A percentile compares a stretch with the other conserved stretches of the same genome.
These are phyloP conservation scores for Lolium multiflorum DNA, from an alignment of 176 grass and related monocot species.

Conservation along the genomic window DNA sequence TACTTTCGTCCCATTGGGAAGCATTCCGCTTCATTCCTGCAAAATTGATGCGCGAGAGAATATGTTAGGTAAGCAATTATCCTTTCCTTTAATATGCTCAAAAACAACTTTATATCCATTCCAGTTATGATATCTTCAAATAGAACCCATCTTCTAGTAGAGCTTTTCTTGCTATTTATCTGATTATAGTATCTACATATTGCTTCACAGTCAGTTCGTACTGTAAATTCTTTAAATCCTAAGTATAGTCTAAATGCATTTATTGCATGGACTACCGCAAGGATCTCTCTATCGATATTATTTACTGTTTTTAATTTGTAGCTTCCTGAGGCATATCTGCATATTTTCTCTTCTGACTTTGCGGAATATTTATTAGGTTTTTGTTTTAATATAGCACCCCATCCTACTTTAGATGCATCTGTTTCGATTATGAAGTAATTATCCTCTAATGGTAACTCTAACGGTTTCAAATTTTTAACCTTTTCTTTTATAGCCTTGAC, in stretches of 20 bases:
- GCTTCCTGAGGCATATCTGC: neutral
- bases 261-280: no score
- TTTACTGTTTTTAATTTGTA: neutral
- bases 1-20: neutral
- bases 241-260: no score
- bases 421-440: constrained; percentile 5
- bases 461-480: neutral
- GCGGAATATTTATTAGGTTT: neutral
- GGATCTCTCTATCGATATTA: no score
- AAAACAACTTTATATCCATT: no score
- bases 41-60: neutral
- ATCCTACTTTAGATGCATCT: neutral
- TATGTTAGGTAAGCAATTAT: neutral
- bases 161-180: no score
- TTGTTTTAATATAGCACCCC: neutral
- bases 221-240: no score
- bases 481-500: neutral
- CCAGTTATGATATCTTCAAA: no score
- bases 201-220: no score
- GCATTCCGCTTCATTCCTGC: neutral
- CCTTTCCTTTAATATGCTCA: neutral
- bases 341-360: neutral
- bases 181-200: no score
- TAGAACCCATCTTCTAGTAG: no score
- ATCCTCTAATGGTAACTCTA: neutral